A percentile compares a stretch with the other conserved stretches of the same genome.
Conservation (phyloP, 2,329 filamentous ascomycete genomes). For the Hyphodiscus sp. region DNA sequence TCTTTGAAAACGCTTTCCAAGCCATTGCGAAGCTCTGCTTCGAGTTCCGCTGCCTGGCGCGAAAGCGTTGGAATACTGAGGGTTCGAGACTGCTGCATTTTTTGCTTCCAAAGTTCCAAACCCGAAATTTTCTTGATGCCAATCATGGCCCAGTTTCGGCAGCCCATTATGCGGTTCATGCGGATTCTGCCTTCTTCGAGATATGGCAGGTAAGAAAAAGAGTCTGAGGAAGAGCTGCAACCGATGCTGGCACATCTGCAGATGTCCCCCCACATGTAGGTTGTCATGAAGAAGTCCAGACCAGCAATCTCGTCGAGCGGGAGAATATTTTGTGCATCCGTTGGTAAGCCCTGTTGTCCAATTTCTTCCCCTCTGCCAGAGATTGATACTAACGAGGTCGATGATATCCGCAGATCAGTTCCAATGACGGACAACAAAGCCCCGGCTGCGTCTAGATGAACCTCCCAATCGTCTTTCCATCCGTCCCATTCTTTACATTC, state of each 20-base stretch:
- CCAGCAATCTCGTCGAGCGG: neutral
- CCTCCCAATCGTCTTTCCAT: conserved; percentile 10
- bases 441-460: conserved; percentile 10
- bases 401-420: conserved; percentile 1
- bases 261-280: conserved; percentile 9
- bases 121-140: conserved; percentile 4
- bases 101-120: conserved; percentile 6
- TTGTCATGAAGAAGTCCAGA: conserved; percentile 8
- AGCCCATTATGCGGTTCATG: conserved; percentile 7
- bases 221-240: neutral
- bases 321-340: neutral
- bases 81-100: neutral
- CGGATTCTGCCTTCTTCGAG: conserved; percentile 3
- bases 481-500: conserved; percentile 1
- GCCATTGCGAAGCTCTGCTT: conserved; percentile 4
- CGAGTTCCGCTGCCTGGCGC: conserved; percentile 12
- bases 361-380: neutral
- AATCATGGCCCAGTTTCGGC: conserved; percentile 9
- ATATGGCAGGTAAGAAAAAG: conserved; percentile 4
- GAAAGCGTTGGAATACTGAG: conserved; percentile 1
- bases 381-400: neutral
- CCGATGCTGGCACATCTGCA: conserved; percentile 3
- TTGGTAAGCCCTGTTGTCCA: too few relatives aligned
- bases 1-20: neutral
- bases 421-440: conserved; percentile 6